Evolutionary conservation across 352 stramenopile species (phyloP), one percentile per base, ranked within the genome.

Genomic region (Plasmopara viticola): DNA sequence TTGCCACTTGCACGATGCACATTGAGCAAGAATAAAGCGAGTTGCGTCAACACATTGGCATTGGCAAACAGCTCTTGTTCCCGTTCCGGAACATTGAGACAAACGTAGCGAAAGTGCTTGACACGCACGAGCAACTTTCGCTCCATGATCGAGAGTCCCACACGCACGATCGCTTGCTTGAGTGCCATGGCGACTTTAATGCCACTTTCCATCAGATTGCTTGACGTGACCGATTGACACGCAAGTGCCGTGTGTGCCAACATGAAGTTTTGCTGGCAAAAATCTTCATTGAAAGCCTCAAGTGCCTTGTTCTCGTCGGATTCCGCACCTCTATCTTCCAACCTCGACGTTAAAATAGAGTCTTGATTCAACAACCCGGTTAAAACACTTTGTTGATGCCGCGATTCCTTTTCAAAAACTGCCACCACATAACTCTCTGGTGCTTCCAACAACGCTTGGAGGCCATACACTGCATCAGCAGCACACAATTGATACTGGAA

Each of bases 51-150:
- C 12, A 96, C 90, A 20, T 97, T 85, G 5, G 95, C 90, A 57
- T 98, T 96, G 7, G 90, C 80, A 61, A 99, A 98, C 7, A 98
- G 63, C 44, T 86, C 66, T 48, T 91, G 77, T 31, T 94, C 86
- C 18, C 79, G 67, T 44, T 95, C 82, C 0, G 74, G 68, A 0
- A 94, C 82, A 34, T 94, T 87, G 17, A 98, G 62, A 49, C 96
- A 98, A 5, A 97, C 94, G 66, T 98, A 99, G 12, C 96, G 92
- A 59, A 99, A 98, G 66, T 98, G 93, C 60, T 95, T 97, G 9
- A 98, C 87, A 7, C 91, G 78, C 14, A 94, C 90, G 13, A 99
- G 95, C 25, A 94, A 84, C 54, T 96, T 96, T 9, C 95, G 87
- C 48, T 98, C 94, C 58, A 98, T 88, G 50, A 99, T 95, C 17